phyloP scores from a whole-genome alignment of 2,329 filamentous ascomycete genomes.

The Trichophyton verrucosum region DNA sequence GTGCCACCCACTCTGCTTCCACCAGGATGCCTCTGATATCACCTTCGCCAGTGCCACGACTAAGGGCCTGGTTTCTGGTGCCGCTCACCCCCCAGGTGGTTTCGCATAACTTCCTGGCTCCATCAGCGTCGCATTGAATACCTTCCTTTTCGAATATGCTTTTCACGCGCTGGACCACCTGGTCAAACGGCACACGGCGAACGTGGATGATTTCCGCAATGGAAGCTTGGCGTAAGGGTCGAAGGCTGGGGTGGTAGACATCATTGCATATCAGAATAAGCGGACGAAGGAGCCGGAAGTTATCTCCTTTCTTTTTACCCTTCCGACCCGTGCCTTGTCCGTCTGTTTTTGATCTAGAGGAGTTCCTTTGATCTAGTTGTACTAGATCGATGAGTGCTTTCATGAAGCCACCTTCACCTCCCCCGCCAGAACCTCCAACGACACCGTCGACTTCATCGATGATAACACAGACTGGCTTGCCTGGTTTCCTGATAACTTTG shows the following conservation, averaged over 20 bases:
- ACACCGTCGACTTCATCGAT: constrained; percentile 97
- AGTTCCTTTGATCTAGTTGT: constrained; percentile 73
- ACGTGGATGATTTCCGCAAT: constrained; percentile 86
- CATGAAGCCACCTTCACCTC: constrained; percentile 81
- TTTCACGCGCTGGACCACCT: constrained; percentile 70
- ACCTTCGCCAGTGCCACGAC: constrained; percentile 35
- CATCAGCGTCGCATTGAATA: constrained; percentile 77
- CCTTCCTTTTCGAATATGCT: constrained; percentile 78
- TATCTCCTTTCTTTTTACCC: constrained; percentile 63
- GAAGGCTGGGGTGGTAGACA: constrained; percentile 79
- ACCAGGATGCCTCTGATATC: constrained; percentile 55
- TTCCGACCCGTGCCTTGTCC: constrained; percentile 21
- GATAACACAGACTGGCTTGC: constrained; percentile 80
- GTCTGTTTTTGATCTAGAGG: constrained; percentile 21
- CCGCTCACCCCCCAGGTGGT: constrained; percentile 52
- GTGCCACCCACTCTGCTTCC: constrained; percentile 52
- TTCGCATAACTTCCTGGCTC: constrained; percentile 60
- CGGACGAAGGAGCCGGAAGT: constrained; percentile 74
- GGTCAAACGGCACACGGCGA: constrained; percentile 74
- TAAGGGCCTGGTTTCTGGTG: constrained; percentile 41
- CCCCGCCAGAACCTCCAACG: constrained; percentile 60
- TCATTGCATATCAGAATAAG: constrained; percentile 95
- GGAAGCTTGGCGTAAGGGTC: constrained; percentile 70
- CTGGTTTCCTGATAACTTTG: constrained; percentile 52
- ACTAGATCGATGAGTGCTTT: constrained; percentile 89